phyloP scores from a whole-genome alignment of 345 rosid genomes.

The Turnera subulata region DNA sequence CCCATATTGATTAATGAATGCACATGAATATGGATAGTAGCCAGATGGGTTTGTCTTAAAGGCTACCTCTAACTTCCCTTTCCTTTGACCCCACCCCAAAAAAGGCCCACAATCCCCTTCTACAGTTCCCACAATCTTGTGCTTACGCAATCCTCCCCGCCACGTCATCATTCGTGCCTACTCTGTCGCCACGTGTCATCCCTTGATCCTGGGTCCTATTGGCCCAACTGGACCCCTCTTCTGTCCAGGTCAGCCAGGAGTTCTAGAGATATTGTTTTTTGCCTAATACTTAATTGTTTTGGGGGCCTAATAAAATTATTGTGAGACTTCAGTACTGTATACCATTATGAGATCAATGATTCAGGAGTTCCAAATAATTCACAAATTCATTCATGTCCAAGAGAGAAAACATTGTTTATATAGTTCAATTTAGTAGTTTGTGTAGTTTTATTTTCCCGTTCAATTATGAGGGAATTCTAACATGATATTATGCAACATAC shows the following conservation, averaged over 20 bases:
- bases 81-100: conserved; percentile 11
- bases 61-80: conserved; percentile 14
- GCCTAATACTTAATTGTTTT: conserved; percentile 5
- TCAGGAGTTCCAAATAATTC: too few relatives aligned
- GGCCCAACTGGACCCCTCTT: conserved; percentile 4
- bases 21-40: conserved; percentile 46
- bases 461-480: neutral
- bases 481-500: neutral
- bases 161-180: conserved; percentile 9
- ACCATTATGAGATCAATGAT: conserved; percentile 18
- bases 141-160: neutral
- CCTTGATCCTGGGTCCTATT: conserved; percentile 10
- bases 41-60: conserved; percentile 46
- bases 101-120: conserved; percentile 1
- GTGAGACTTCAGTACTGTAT: neutral
- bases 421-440: too few relatives aligned
- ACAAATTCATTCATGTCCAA: neutral
- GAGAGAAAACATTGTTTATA: neutral
- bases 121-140: conserved; percentile 13
- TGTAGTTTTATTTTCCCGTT: too few relatives aligned
- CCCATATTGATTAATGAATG: conserved; percentile 40
- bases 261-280: conserved; percentile 10
- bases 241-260: conserved; percentile 17
- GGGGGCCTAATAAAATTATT: neutral
- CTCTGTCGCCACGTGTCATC: conserved; percentile 20